Evolutionary conservation across 2,329 filamentous ascomycete species (phyloP).

Genomic region (Pseudocercospora ulei): DNA sequence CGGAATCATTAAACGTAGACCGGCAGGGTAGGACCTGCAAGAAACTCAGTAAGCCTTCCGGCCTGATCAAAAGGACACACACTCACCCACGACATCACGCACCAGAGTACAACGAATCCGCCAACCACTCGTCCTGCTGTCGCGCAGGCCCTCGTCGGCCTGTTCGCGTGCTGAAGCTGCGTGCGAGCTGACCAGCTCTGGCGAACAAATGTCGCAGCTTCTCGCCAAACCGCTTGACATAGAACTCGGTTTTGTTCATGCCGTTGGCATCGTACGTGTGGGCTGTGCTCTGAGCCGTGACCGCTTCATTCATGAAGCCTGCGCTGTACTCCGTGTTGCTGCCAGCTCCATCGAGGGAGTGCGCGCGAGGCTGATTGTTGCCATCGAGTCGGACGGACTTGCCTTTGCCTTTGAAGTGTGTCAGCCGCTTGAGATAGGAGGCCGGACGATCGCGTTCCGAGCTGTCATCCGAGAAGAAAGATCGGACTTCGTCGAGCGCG

Average conservation of each 20-base stretch:
- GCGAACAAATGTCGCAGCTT: conserved; percentile 34
- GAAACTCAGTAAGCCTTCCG: conserved; percentile 16
- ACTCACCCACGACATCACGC: conserved; percentile 22
- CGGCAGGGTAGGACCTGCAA: conserved; percentile 12
- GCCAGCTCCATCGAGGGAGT: conserved; percentile 22
- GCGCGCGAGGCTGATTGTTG: conserved; percentile 18
- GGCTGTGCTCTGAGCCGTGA: conserved; percentile 22
- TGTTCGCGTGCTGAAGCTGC: conserved; percentile 26
- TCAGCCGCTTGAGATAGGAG: conserved; percentile 35
- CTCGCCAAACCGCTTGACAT: conserved; percentile 36
- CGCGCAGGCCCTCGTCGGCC: conserved; percentile 11
- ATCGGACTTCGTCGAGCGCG: conserved; percentile 37
- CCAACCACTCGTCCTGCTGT: conserved; percentile 24
- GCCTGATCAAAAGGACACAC: conserved; percentile 6
- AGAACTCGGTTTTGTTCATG: conserved; percentile 37
- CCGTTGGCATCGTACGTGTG: conserved; percentile 30
- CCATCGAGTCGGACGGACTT: conserved; percentile 9
- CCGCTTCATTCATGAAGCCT: conserved; percentile 22
- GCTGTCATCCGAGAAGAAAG: conserved; percentile 39
- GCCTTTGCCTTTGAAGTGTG: conserved; percentile 23
- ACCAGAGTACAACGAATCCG: conserved; percentile 29
- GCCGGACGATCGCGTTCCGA: conserved; percentile 29
- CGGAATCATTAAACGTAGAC: conserved; percentile 11
- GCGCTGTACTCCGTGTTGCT: conserved; percentile 29
- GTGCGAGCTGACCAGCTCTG: conserved; percentile 32